A percentile compares a stretch with the other conserved stretches of the same genome.
Evolutionary conservation across 306 rosid species (phyloP).

Genomic region (Bauhinia variegata): DNA sequence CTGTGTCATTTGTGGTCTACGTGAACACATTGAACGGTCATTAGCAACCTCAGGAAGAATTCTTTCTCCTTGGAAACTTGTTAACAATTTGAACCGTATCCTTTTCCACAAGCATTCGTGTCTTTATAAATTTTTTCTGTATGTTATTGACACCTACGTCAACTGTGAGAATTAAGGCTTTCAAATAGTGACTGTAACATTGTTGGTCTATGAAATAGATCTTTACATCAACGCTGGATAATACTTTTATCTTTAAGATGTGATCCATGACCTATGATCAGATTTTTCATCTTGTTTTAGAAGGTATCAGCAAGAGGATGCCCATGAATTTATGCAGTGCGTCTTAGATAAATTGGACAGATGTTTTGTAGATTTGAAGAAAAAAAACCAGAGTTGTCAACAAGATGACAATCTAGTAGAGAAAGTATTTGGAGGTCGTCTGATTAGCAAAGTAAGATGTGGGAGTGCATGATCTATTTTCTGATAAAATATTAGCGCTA

Average conservation of each 20-base stretch:
- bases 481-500: conserved; percentile 21
- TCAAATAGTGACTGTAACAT: not conserved
- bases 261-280: conserved; percentile 56
- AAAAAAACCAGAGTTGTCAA: conserved; percentile 29
- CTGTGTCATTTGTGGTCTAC: conserved; percentile 73
- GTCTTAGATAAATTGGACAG: conserved; percentile 74
- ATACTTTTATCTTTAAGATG: conserved; percentile 3
- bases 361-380: conserved; percentile 46
- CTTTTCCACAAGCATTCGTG: conserved; percentile 35
- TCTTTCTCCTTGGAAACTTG: conserved; percentile 62
- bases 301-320: conserved; percentile 88
- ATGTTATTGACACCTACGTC: not conserved
- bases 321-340: conserved; percentile 90
- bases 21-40: conserved; percentile 54
- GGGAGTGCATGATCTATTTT: not conserved
- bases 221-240: not conserved
- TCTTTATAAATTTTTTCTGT: conserved; percentile 7
- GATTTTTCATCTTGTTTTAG: conserved; percentile 69
- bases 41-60: conserved; percentile 50
- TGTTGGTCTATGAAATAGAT: not conserved
- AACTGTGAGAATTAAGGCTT: not conserved
- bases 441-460: conserved; percentile 66
- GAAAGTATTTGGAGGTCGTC: conserved; percentile 78
- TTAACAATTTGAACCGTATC: conserved; percentile 77
- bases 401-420: conserved; percentile 61